These are phyloP conservation scores for Phellopilus nigrolimitatus DNA, from an alignment of 1,284 basidiomycete genomes.

Conservation along the genomic window DNA sequence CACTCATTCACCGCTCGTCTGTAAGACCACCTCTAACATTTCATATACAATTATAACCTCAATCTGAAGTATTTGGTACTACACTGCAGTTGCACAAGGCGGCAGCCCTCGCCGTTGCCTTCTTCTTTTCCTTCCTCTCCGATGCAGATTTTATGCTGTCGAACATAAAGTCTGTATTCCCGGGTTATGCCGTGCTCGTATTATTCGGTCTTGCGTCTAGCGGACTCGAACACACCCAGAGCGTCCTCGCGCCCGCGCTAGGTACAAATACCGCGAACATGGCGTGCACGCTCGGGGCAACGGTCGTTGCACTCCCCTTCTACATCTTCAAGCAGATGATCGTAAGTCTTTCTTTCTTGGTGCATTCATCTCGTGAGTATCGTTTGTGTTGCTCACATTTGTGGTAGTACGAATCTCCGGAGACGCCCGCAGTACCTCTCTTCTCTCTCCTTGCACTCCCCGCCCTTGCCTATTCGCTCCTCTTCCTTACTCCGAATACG, in stretches of 20 bases:
- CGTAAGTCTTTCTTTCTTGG: conserved; percentile 35
- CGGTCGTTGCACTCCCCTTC: conserved; percentile 54
- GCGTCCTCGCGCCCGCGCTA: conserved; percentile 50
- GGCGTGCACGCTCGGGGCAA: conserved; percentile 56
- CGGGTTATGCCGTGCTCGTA: conserved; percentile 60
- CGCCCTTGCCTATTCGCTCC: conserved; percentile 49
- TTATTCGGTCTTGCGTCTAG: conserved; percentile 54
- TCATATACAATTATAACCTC: neutral
- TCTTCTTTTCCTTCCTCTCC: conserved; percentile 45
- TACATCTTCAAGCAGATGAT: conserved; percentile 55
- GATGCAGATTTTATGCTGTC: conserved; percentile 48
- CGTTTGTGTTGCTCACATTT: conserved; percentile 11
- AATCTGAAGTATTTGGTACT: too few species aligned
- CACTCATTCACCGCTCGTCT: conserved; percentile 43
- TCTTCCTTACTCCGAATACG: conserved; percentile 55
- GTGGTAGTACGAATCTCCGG: conserved; percentile 34
- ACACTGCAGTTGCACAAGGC: conserved; percentile 23
- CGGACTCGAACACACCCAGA: conserved; percentile 56
- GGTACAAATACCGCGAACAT: conserved; percentile 49
- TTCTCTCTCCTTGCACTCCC: conserved; percentile 53
- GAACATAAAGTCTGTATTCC: conserved; percentile 42
- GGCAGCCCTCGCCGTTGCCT: conserved; percentile 37
- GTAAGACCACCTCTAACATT: conserved; percentile 31
- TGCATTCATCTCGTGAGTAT: too few species aligned
- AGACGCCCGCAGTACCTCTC: conserved; percentile 42